Evolutionary conservation across 2,329 filamentous ascomycete genomes (phyloP), one percentile per base, ranked within the genome.

Genomic region (Claviceps paspali): DNA sequence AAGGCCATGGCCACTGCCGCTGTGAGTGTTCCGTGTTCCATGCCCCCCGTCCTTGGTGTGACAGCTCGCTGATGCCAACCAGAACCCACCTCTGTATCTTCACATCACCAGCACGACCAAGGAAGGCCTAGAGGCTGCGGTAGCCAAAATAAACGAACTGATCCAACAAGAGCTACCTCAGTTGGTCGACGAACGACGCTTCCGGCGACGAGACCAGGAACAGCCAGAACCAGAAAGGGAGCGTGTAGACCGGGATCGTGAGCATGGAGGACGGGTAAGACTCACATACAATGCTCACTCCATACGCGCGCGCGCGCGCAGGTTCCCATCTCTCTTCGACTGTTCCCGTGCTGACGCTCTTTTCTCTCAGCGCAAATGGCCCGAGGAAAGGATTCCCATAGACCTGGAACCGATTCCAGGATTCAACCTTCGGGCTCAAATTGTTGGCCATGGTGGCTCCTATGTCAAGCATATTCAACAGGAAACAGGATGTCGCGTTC

Each of bases 391-490:
- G 50, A 93, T 98, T 35, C 79, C 85, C 2, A 87, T 98, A 48
- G 76, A 78, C 44, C 76, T 98, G 40, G 91, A 96, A 49, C 83
- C 88, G 0, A 76, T 96, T 37, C 84, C 79, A 18, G 91, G 91
- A 15, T 98, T 98, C 63, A 98, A 98, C 53, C 67, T 98, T 33
- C 82, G 91, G 45, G 91, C 91, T 36, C 87, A 96, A 55, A 88
- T 98, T 33, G 91, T 98, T 38, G 91, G 91, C 35, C 82, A 88
- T 49, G 86, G 86, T 23, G 91, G 91, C 42, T 82, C 84, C 30
- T 95, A 96, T 54, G 91, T 98, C 43, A 98, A 98, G 61, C 88
- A 95, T 54, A 96, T 98, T 46, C 91, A 96, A 60, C 79, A 87
- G 54, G 86, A 94, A 60, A 96, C 91, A 11, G 74, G 83, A 43